phyloP scores from a whole-genome alignment of 1,284 basidiomycete species.

The Chalciporus piperatoides region DNA sequence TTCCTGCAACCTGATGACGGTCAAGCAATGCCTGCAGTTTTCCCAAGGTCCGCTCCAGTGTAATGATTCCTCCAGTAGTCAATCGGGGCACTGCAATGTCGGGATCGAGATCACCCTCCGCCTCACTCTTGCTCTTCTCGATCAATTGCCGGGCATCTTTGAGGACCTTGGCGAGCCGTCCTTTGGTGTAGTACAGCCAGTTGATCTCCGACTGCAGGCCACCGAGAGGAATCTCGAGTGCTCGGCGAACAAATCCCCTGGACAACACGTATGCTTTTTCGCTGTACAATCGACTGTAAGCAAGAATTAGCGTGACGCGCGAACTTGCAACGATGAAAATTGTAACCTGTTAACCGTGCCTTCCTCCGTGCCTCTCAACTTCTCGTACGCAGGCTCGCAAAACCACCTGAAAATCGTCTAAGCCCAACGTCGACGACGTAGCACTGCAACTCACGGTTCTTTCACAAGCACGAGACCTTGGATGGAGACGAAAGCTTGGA shows the following conservation, averaged over 20 bases:
- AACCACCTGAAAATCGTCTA: conserved; percentile 59
- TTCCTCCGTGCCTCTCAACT: conserved; percentile 84
- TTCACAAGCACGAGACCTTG: conserved; percentile 91
- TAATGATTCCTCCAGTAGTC: conserved; percentile 78
- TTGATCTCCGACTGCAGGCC: conserved; percentile 72
- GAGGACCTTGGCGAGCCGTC: conserved; percentile 68
- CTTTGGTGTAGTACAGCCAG: conserved; percentile 69
- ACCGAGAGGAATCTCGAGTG: conserved; percentile 72
- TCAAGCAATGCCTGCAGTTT: conserved; percentile 45
- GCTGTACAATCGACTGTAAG: conserved; percentile 70
- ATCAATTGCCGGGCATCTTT: conserved; percentile 62
- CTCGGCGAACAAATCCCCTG: conserved; percentile 82
- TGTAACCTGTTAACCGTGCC: conserved; percentile 75
- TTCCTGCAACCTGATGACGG: conserved; percentile 13
- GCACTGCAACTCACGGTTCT: conserved; percentile 63
- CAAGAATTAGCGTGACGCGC: conserved; percentile 8
- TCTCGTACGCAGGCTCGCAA: conserved; percentile 90
- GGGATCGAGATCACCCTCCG: conserved; percentile 40
- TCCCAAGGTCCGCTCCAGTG: conserved; percentile 66
- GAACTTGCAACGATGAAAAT: conserved; percentile 3
- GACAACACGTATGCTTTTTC: conserved; percentile 94
- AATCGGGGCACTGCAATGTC: conserved; percentile 73
- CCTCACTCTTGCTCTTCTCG: conserved; percentile 53
- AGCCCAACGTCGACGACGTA: conserved; percentile 2
- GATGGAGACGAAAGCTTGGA: conserved; percentile 92